Evolutionary conservation across 805 yeast species (phyloP), one percentile per base, ranked within the genome.

Genomic region (Sungouiella thailandica): DNA sequence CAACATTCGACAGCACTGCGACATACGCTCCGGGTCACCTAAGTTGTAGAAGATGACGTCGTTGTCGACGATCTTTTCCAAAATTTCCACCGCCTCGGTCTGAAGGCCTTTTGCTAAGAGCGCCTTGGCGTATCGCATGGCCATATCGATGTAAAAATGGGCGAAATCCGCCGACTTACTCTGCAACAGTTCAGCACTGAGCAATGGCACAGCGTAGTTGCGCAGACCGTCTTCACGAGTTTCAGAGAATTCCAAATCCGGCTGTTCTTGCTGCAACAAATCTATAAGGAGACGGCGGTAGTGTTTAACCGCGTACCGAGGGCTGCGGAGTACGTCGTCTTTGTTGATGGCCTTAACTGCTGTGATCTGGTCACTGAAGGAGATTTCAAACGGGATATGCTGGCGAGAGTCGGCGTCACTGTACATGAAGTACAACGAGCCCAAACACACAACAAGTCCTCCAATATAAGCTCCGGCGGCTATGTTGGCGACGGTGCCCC

Each of bases 381-480:
- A 43, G 13, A 66, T 44, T 40, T 60, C 68, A 33, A 58, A 61
- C 9, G 72, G 72, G 17, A 66, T 66, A 28, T 52, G 52, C 39
- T 66, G 70, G 24, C 70, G 36, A 12, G 45, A 37, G 31, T 62
- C 50, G 18, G 71, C 72, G 45, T 66, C 72, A 15, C 43, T 45
- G 41, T 66, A 66, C 14, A 66, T 26, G 34, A 65, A 53, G 43
- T 54, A 64, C 13, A 66, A 51, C 51, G 63, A 60, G 7, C 68
- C 70, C 15, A 52, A 34, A 32, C 64, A 60, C 4, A 66, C 65
- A 4, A 65, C 26, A 17, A 65, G 48, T 4, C 68, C 68, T 4
- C 71, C 72, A 28, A 65, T 41, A 40, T 66, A 66, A 5, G 66
- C 71, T 8, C 70, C 71, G 11, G 68, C 63, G n/a, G 60, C 28